A percentile compares a stretch with the other conserved stretches of the same genome.
Conservation (phyloP, 2,329 filamentous ascomycete species). For the Ophiosphaerella korrae region DNA sequence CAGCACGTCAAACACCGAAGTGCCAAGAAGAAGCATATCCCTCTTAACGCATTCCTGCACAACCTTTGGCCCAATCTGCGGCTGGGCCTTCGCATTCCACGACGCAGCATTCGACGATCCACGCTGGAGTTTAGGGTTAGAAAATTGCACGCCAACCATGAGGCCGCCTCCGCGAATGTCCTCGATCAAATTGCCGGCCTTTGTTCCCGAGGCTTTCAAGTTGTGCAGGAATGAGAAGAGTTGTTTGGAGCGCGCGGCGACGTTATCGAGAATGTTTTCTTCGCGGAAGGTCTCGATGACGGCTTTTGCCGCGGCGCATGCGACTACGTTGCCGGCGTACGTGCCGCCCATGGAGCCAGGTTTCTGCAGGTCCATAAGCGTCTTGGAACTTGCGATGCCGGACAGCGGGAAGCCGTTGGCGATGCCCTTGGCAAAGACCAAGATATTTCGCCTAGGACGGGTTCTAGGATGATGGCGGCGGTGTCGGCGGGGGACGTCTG, state of each 20-base stretch:
- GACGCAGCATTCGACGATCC: constrained; percentile 28
- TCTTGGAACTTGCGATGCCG: constrained; percentile 32
- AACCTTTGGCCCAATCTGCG: constrained; percentile 34
- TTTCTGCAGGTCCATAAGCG: constrained; percentile 36
- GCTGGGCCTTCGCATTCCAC: constrained; percentile 14
- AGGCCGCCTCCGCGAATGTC: constrained; percentile 33
- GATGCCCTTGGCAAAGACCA: constrained; percentile 48
- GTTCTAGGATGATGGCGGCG: constrained; percentile 37
- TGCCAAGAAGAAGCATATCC: constrained; percentile 37
- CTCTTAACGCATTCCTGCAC: constrained; percentile 36
- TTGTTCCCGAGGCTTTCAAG: constrained; percentile 27
- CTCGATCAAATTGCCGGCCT: constrained; percentile 36
- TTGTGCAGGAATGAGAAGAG: constrained; percentile 31
- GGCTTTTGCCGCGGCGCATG: constrained; percentile 34
- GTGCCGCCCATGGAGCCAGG: constrained; percentile 39
- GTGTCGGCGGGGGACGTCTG: constrained; percentile 35
- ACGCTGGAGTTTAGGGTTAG: constrained; percentile 20
- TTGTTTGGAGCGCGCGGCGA: constrained; percentile 33
- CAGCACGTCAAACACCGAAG: constrained; percentile 37
- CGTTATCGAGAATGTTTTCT: constrained; percentile 34
- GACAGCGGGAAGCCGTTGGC: constrained; percentile 38
- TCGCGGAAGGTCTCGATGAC: constrained; percentile 33
- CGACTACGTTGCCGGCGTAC: constrained; percentile 37
- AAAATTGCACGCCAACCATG: constrained; percentile 38
- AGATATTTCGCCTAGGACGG: constrained; percentile 43